Evolutionary conservation across 2,329 filamentous ascomycete species (phyloP), one percentile per base, ranked within the genome.

Genomic region (Colletotrichum karsti): DNA sequence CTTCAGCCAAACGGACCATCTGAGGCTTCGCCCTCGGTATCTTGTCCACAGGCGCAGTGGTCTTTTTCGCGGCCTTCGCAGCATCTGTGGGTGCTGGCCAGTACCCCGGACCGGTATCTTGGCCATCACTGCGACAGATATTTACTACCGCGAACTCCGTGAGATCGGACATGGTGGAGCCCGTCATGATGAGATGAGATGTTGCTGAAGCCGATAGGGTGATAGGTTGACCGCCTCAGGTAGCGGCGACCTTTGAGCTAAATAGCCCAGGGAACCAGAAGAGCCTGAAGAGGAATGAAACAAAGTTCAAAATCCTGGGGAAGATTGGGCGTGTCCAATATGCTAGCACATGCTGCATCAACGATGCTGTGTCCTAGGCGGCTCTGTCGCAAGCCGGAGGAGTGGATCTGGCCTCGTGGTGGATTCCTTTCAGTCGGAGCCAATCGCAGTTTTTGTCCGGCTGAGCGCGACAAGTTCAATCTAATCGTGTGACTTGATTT

Each of bases 91-190:
- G 80, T 2, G 22, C 28, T 13, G 69, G 67, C 82, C 82, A 84
- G 72, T 84, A 84, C 9, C 81, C 82, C 0, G 81, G 81, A 3
- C 82, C 82, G 7, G 77, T 79, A 56, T 84, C 82, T 46, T 77
- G 77, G 18, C 84, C 83, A 75, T 86, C 84, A 71, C 81, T 84
- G 56, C 83, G 80, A 6, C 77, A 78, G 42, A 85, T 77, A 56
- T 77, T 75, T 22, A 85, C 74, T 18, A 67, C 22, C 4, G 50
- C 39, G 44, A 61, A 69, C 15, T 69, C 66, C 28, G 54, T 44
- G 18, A 65, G 33, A 7, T 69, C 66, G 3, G 66, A 37, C 63
- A 67, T 64, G 9, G n/a, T 59, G 61, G 20, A 30, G n/a, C 24
- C 26, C 8, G 28, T 39, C 18, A n/a, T 28, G 35, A 20, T 42